Evolutionary conservation across 345 rosid species (phyloP).

Genomic region (Cardamine resedifolia): DNA sequence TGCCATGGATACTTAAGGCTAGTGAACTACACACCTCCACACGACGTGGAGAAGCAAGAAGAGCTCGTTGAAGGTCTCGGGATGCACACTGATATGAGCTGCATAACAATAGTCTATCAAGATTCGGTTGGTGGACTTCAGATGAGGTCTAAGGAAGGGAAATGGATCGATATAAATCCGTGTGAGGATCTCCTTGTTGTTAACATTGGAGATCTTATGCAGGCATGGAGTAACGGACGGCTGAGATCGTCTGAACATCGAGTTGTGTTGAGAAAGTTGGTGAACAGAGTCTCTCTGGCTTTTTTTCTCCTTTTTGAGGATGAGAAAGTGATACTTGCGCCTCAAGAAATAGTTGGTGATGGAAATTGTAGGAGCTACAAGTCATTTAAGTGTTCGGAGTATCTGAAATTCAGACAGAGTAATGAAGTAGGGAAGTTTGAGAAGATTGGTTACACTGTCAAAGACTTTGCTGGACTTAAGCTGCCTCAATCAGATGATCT

Average conservation of each 20-base stretch:
- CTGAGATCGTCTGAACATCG: slow-evolving; percentile 75
- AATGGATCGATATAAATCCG: slow-evolving; percentile 55
- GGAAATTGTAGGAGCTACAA: slow-evolving; percentile 47
- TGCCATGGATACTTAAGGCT: slow-evolving; percentile 73
- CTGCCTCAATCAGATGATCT: slow-evolving; percentile 18
- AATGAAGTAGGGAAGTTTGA: slow-evolving; percentile 68
- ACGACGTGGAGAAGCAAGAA: slow-evolving; percentile 41
- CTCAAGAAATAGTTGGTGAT: slow-evolving; percentile 53
- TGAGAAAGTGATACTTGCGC: slow-evolving; percentile 59
- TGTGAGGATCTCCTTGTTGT: slow-evolving; percentile 54
- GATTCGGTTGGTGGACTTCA: slow-evolving; percentile 71
- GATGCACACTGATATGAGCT: slow-evolving; percentile 85
- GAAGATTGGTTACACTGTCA: slow-evolving; percentile 57
- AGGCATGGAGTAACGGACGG: slow-evolving; percentile 77
- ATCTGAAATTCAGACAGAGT: slow-evolving; percentile 59
- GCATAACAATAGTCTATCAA: slow-evolving; percentile 71
- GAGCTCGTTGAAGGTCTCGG: slow-evolving; percentile 70
- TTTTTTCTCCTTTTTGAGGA: slow-evolving; percentile 75
- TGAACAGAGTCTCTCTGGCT: slow-evolving; percentile 60
- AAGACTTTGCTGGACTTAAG: slow-evolving; percentile 62
- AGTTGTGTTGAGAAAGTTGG: slow-evolving; percentile 49
- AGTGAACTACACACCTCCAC: slow-evolving; percentile 58
- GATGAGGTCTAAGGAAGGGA: slow-evolving; percentile 63
- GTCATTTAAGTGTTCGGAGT: slow-evolving; percentile 59
- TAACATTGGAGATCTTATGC: slow-evolving; percentile 73